A percentile compares a stretch with the other conserved stretches of the same genome.
phyloP scores from a whole-genome alignment of 164 flowering plant species.

The grape (Vitis vinifera) region DNA sequence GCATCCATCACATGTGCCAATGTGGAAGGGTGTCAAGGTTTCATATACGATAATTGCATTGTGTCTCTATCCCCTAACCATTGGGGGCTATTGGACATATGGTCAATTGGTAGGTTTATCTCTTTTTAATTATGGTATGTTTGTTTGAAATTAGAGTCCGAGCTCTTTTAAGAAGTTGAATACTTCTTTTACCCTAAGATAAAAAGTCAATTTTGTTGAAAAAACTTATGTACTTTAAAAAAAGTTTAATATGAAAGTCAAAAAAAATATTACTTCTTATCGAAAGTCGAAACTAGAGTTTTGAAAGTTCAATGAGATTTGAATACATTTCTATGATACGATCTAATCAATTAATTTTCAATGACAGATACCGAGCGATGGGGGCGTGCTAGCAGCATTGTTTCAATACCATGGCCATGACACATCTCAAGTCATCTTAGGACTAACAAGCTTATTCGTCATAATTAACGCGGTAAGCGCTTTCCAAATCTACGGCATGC shows the following conservation, averaged over 20 bases:
- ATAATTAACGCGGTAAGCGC: constrained; percentile 21
- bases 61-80: constrained; percentile 28
- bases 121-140: background rate
- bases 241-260: too few relatives aligned
- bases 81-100: constrained; percentile 36
- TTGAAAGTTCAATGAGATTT: too few relatives aligned
- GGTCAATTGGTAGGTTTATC: constrained; percentile 19
- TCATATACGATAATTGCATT: constrained; percentile 21
- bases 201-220: too few relatives aligned
- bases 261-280: too few relatives aligned
- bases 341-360: too few relatives aligned
- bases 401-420: constrained; percentile 14
- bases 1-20: constrained; percentile 28
- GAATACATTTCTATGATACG: too few relatives aligned
- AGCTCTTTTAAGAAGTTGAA: too few relatives aligned
- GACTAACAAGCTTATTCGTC: constrained; percentile 17
- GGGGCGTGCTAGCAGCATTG: constrained; percentile 27
- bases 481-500: constrained; percentile 37
- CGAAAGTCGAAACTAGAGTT: too few relatives aligned
- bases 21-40: constrained; percentile 29
- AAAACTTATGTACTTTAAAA: too few relatives aligned
- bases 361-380: constrained; percentile 12
- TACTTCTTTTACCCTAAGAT: too few relatives aligned
- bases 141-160: too few relatives aligned
- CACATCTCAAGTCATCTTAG: constrained; percentile 11